phyloP scores from a whole-genome alignment of 208 protist species.

The Trichomonas gallinae region DNA sequence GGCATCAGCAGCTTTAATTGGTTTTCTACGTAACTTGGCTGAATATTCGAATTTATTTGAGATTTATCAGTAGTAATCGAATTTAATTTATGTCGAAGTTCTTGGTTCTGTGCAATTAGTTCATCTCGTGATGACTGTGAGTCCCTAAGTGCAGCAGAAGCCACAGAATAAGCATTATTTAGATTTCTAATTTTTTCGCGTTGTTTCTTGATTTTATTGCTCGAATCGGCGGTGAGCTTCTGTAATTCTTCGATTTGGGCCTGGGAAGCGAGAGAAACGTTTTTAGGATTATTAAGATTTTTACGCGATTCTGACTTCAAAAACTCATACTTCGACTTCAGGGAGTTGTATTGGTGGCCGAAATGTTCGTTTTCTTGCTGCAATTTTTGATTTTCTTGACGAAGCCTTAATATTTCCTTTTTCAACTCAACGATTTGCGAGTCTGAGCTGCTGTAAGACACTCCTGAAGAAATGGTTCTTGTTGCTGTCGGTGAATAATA shows the following conservation, averaged over 20 bases:
- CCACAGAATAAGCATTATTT: neutral
- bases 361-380: neutral
- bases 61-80: neutral
- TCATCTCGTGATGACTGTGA: neutral
- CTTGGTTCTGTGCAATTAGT: neutral
- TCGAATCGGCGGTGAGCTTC: neutral
- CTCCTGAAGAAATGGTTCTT: too few relatives aligned
- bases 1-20: neutral
- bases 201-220: neutral
- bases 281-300: neutral
- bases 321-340: neutral
- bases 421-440: neutral
- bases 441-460: neutral
- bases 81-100: neutral
- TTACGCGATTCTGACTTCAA: neutral
- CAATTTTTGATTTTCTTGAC: neutral
- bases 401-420: neutral
- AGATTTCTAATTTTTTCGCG: neutral
- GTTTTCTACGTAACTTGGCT: neutral
- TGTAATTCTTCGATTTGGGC: neutral
- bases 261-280: neutral
- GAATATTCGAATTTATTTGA: neutral
- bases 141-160: neutral
- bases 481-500: too few relatives aligned
- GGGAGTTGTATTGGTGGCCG: neutral